phyloP scores from a whole-genome alignment of 1,284 basidiomycete species.

The Malassezia dermatis region DNA sequence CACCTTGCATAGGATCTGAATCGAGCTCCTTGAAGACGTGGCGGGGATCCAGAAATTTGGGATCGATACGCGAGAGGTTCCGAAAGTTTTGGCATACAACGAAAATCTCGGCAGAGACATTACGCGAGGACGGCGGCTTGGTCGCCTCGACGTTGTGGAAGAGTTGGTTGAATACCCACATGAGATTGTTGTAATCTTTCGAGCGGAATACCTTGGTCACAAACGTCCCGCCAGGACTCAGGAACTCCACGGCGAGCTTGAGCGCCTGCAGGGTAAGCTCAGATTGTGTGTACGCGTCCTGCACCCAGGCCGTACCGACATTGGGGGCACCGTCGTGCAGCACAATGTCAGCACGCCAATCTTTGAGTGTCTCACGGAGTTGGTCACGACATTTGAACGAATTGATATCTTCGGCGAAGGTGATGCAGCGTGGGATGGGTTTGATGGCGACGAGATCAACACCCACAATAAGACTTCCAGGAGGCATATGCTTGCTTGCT shows the following conservation, averaged over 20 bases:
- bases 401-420: conserved; percentile 91
- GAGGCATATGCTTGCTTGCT: conserved; percentile 94
- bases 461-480: conserved; percentile 86
- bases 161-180: conserved; percentile 97
- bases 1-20: conserved; percentile 14
- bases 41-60: conserved; percentile 92
- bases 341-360: conserved; percentile 99
- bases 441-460: conserved; percentile 94
- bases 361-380: conserved; percentile 79
- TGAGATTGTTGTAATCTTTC: conserved; percentile 93
- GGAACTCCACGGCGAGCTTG: conserved; percentile 91
- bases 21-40: conserved; percentile 89
- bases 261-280: conserved; percentile 93
- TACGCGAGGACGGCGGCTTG: conserved; percentile 94
- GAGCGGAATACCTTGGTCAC: conserved; percentile 98
- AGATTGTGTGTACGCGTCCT: conserved; percentile 94
- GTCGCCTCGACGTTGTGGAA: conserved; percentile 96
- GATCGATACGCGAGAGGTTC: conserved; percentile 89
- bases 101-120: conserved; percentile 99
- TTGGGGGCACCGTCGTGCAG: conserved; percentile 99
- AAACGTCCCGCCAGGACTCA: conserved; percentile 76
- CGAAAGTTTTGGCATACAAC: conserved; percentile 94
- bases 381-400: conserved; percentile 79
- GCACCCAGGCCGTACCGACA: conserved; percentile 98
- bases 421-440: conserved; percentile 83